Evolutionary conservation across 306 rosid genomes (phyloP), one percentile per base, ranked within the genome.

Genomic region (Cucurbita pepo): DNA sequence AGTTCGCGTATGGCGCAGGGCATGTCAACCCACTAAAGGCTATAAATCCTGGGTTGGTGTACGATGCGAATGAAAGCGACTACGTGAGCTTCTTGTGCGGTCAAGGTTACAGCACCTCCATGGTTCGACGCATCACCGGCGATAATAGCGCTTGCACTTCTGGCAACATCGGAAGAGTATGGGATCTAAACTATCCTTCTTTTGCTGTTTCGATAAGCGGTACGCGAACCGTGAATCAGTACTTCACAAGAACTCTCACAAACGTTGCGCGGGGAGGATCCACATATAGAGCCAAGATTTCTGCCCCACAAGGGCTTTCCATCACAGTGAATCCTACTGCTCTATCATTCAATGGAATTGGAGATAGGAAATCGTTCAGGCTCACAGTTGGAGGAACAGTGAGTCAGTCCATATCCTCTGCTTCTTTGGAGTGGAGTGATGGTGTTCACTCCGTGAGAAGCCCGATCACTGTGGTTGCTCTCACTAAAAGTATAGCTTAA

Each of bases 1-100:
- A 86, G 72, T 65, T 86, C 0, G 87, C 84, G 6, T 86, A 83
- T n/a, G 87, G 87, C 0, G 67, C 87, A 0, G 86, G 87, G 16
- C 82, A 56, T 36, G 19, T 86, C 1, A 16, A 82, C 61, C 88
- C 80, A 5, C 12, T 37, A 4, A 51, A 73, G 37, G 86, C 86
- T 10, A 2, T 40, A 8, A 15, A 52, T 59, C 86, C 88, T 0
- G 78, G 84, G 7, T 65, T 82, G 73, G 57, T 85, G 15, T 85
- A 85, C n/a, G 88, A 86, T 40, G 75, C 80, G 0, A 40, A 8
- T 0, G 80, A 71, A 78, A 21, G 6, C 3, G 86, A 83, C 65
- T 86, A 81, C 58, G 22, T 76, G 0, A 62, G 40, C 0, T 86
- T 81, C 51, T 74, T 86, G 50, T 83, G 90, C 10, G 74, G 82